phyloP scores from a whole-genome alignment of 768 basidiomycete genomes.

The Lyophyllum atratum region DNA sequence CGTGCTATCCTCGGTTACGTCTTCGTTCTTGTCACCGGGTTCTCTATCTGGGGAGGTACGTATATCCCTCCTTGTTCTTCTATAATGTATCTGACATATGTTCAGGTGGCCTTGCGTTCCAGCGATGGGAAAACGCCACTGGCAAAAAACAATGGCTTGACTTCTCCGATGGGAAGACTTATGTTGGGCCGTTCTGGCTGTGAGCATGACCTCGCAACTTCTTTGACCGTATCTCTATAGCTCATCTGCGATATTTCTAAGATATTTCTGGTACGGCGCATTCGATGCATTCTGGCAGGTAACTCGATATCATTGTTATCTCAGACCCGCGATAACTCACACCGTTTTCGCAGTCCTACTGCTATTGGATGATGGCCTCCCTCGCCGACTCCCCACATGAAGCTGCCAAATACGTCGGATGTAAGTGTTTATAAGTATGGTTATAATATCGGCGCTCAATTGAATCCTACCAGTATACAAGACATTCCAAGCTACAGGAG shows the following conservation, averaged over 20 bases:
- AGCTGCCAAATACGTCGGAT: constrained; percentile 29
- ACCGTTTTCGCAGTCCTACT: constrained; percentile 19
- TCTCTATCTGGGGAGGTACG: constrained; percentile 29
- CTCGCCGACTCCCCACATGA: constrained; percentile 25
- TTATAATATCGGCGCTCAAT: too few relatives aligned
- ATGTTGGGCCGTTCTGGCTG: constrained; percentile 31
- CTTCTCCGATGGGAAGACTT: constrained; percentile 21
- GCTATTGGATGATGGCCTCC: constrained; percentile 32
- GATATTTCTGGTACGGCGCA: constrained; percentile 31
- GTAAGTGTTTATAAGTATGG: constrained; percentile 12
- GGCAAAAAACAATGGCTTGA: constrained; percentile 29
- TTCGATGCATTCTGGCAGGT: constrained; percentile 33
- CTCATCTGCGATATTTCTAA: constrained; percentile 1
- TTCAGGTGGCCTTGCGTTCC: constrained; percentile 28
- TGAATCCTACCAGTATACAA: constrained; percentile 25
- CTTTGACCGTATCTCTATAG: neutral
- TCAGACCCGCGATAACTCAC: neutral
- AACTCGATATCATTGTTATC: neutral
- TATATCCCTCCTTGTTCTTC: neutral
- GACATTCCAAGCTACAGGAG: constrained; percentile 29
- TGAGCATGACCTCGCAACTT: constrained; percentile 2
- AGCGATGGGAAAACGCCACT: constrained; percentile 24
- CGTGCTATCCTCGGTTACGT: constrained; percentile 25
- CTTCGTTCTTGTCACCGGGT: constrained; percentile 26
- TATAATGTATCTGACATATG: neutral